phyloP scores from a whole-genome alignment of 2,329 filamentous ascomycete species.

The Mycosphaerelloides madeirae region DNA sequence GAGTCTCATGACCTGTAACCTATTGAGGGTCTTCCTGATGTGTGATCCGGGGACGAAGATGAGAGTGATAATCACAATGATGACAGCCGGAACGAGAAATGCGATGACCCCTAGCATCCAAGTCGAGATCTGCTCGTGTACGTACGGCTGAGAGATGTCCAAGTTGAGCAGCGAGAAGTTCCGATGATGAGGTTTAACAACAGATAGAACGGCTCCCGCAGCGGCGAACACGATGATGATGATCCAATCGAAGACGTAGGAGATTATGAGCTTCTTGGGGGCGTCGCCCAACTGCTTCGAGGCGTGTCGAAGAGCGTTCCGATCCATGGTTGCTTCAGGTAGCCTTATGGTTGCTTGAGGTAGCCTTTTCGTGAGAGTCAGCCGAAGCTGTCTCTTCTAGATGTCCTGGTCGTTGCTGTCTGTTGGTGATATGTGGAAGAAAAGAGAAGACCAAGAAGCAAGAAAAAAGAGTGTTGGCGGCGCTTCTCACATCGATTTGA shows the following conservation, averaged over 20 bases:
- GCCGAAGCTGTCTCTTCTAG: too few relatives aligned
- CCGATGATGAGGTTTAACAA: slow-evolving; percentile 59
- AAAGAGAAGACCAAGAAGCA: too few relatives aligned
- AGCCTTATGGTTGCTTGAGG: too few relatives aligned
- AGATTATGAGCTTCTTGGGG: slow-evolving; percentile 50
- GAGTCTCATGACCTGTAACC: slow-evolving; percentile 63
- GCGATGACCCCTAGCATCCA: slow-evolving; percentile 60
- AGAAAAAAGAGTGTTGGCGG: too few relatives aligned
- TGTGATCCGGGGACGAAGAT: slow-evolving; percentile 66
- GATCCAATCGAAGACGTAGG: slow-evolving; percentile 72
- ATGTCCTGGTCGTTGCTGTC: too few relatives aligned
- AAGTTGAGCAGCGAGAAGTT: slow-evolving; percentile 70
- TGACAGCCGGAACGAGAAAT: slow-evolving; percentile 58
- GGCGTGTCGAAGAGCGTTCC: too few relatives aligned
- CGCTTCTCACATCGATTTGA: too few relatives aligned
- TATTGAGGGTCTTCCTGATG: slow-evolving; percentile 38
- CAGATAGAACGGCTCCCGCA: slow-evolving; percentile 43
- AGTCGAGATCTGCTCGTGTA: slow-evolving; percentile 66
- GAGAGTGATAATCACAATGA: slow-evolving; percentile 66
- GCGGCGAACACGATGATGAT: slow-evolving; percentile 48
- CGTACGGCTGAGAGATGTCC: slow-evolving; percentile 72
- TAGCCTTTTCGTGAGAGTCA: too few relatives aligned
- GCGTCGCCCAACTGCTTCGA: slow-evolving; percentile 35
- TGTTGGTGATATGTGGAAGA: too few relatives aligned
- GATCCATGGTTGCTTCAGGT: too few relatives aligned